Percentiles rank a stretch among this genome's conserved stretches.
These are phyloP conservation scores for Cyclostephanos invisitatus DNA, from an alignment of 108 stramenopile species.

Conservation along the genomic window DNA sequence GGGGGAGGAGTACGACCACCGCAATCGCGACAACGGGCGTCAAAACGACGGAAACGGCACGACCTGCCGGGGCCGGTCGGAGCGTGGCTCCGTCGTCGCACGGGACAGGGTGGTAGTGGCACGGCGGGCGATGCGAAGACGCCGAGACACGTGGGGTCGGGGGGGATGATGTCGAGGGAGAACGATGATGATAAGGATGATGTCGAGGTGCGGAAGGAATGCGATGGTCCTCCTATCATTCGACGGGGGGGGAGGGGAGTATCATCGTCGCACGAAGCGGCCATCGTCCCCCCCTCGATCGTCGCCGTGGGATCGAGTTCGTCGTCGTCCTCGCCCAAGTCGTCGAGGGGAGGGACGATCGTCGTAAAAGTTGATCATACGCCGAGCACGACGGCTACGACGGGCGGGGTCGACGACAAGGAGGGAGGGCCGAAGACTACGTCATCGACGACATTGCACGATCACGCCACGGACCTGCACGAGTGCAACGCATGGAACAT, in stretches of 20 bases:
- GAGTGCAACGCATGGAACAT: slow-evolving; percentile 46
- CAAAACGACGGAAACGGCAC: slow-evolving; percentile 36
- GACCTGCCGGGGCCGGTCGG: slow-evolving; percentile 51
- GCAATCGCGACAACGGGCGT: too few species aligned
- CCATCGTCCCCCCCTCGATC: too few species aligned
- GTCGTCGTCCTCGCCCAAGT: too few species aligned
- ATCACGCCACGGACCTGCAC: slow-evolving; percentile 43
- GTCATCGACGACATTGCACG: slow-evolving; percentile 23
- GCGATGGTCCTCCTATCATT: too few species aligned
- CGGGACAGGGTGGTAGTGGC: slow-evolving; percentile 11
- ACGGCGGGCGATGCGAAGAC: slow-evolving; percentile 10
- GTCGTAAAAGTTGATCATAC: background rate
- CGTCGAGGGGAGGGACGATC: too few species aligned
- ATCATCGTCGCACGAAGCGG: too few species aligned
- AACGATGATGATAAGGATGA: too few species aligned
- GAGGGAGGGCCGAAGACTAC: background rate
- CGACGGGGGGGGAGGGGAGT: too few species aligned
- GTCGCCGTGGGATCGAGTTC: too few species aligned
- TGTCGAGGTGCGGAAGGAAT: too few species aligned
- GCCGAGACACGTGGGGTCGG: background rate
- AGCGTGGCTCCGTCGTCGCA: slow-evolving; percentile 27
- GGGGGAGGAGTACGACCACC: too few species aligned
- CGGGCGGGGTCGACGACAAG: background rate
- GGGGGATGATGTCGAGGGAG: background rate
- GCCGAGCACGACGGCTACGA: background rate